Conservation (phyloP, 306 rosid species). For the Vigna nakashimae region DNA sequence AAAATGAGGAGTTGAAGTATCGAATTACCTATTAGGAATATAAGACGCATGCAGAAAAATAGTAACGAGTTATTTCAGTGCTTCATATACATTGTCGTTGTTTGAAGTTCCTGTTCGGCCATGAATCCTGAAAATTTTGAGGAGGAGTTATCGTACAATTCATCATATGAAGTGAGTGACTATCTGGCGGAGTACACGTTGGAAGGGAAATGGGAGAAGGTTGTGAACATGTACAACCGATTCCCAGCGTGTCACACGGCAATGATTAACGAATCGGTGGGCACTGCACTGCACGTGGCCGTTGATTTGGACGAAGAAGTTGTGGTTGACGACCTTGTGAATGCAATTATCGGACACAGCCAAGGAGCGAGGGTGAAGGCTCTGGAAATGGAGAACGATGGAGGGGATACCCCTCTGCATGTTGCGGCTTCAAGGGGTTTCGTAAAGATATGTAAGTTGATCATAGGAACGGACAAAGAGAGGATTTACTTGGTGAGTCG, state of each 20-base stretch:
- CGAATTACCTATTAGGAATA: not conserved
- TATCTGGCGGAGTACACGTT: not conserved
- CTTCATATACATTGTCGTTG: not conserved
- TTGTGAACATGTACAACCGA: not conserved
- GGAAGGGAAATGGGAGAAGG: constrained; percentile 36
- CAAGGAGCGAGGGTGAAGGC: not conserved
- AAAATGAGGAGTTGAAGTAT: constrained; percentile 17
- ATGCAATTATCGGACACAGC: not conserved
- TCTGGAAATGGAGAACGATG: not conserved
- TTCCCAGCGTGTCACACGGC: not conserved
- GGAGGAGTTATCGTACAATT: not conserved
- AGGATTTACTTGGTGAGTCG: constrained; percentile 5
- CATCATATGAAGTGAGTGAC: not conserved
- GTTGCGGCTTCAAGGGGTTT: constrained; percentile 45
- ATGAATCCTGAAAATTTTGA: not conserved
- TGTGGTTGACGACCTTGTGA: not conserved
- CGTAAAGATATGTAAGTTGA: not conserved
- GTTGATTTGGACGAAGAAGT: constrained; percentile 18
- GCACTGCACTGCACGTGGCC: constrained; percentile 38
- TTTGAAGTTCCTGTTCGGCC: not conserved
- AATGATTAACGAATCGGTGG: not conserved
- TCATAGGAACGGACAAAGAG: constrained; percentile 6
- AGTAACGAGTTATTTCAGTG: not conserved
- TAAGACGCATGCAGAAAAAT: not conserved
- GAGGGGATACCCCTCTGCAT: constrained; percentile 35